Evolutionary conservation across 805 yeast genomes (phyloP), one percentile per base, ranked within the genome.

Genomic region (Starmerella apis): DNA sequence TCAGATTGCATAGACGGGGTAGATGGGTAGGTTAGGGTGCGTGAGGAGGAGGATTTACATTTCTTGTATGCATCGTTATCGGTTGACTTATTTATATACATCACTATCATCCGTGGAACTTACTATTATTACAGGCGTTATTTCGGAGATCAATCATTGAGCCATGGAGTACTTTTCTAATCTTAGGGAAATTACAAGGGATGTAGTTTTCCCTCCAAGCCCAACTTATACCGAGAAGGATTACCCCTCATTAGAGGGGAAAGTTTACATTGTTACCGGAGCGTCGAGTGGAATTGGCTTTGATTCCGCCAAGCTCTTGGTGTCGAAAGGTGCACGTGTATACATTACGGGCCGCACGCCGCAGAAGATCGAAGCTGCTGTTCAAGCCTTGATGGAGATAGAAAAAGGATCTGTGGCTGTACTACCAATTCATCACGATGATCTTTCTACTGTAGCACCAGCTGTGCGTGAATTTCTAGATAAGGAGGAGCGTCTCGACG

Each of bases 361-460:
- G 36, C 59, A 56, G 27, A 70, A 68, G 50, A 60, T 71, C 5
- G 57, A 59, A 3, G 53, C 33, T 0, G 68, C 69, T 4, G 56
- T 69, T 23, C 58, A 55, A 6, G 54, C 54, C 13, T 48, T 72
- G 33, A 56, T 58, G 28, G 50, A 52, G 2, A 2, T 47, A 23
- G 43, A 31, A 20, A n/a, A 13, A 3, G 54, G 55, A 20, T 23
- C 27, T 11, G 54, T 55, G 23, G 54, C 47, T 30, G 47, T 46
- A n/a, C 49, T 51, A 43, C 59, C 38, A 3, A 49, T 51, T 32
- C 65, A 46, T 43, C 55, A 50, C 50, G 62, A 61, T 31, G 79
- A 77, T 56, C 61, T 77, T 50, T 49, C 65, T 4, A 65, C 73
- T 2, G 62, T 75, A 49, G 66, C 64, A 52, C 62, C 68, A 1